Conservation (phyloP, 1,284 basidiomycete species). For the Marasmius oreades region DNA sequence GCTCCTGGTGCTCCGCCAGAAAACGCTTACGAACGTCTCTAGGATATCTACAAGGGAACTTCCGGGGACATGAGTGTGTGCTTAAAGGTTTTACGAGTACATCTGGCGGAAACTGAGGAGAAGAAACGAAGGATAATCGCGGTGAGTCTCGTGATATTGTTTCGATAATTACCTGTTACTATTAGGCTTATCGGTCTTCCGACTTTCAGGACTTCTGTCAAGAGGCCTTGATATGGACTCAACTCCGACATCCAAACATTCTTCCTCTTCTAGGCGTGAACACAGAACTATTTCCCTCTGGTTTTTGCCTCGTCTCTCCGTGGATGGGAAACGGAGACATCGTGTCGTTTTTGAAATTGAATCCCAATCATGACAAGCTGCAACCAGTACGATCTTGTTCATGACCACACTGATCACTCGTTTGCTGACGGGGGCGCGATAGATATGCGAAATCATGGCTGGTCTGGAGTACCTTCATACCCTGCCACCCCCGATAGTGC, state of each 20-base stretch:
- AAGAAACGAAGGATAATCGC: neutral
- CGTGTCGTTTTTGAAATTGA: slow-evolving; percentile 6
- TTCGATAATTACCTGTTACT: neutral
- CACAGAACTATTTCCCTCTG: slow-evolving; percentile 5
- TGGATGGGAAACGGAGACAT: slow-evolving; percentile 14
- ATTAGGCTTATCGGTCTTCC: neutral
- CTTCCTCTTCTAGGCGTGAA: slow-evolving; percentile 15
- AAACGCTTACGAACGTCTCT: neutral
- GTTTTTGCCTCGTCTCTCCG: slow-evolving; percentile 13
- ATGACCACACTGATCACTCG: neutral
- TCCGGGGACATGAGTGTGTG: slow-evolving; percentile 2
- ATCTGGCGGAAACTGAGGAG: neutral
- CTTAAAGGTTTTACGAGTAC: slow-evolving; percentile 13
- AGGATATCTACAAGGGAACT: slow-evolving; percentile 13
- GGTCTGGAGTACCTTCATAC: slow-evolving; percentile 4
- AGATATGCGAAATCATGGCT: slow-evolving; percentile 6
- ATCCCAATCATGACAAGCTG: slow-evolving; percentile 9
- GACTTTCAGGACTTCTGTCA: neutral
- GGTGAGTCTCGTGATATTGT: no score
- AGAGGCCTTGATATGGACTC: slow-evolving; percentile 15
- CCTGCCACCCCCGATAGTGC: neutral
- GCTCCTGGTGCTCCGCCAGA: neutral
- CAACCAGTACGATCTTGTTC: neutral
- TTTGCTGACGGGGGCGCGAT: no score
- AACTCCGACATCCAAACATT: slow-evolving; percentile 12